Base-by-base conservation (phyloP, 805 yeast genomes). In the Kuraishia piskuri region DNA sequence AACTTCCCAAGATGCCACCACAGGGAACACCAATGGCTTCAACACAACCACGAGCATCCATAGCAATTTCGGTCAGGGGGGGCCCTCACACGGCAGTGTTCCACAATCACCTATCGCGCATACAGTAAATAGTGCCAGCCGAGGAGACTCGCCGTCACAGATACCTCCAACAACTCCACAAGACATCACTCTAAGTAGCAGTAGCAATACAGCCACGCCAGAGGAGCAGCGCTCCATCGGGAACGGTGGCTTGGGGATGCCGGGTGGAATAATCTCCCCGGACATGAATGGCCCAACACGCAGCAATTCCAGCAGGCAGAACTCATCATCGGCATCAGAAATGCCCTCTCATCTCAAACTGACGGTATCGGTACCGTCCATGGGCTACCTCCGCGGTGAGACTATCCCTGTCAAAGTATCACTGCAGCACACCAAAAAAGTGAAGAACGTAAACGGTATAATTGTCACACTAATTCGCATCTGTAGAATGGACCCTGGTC, bases 341-440 rank as follows among this genome's bases (percentile, higher is more conserved):
- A 6, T 26, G 17, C 19, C 20, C 23, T 53, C 61, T 22, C 50
- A 63, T 59, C 74, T 77, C 2, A 72, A 64, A 48, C 65, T 79
- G 45, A 61, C 73, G 3, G 77, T 82, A 6, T 72, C 73, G 25
- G 55, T 77, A 5, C 77, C 89, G 1, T 77, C 78, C 46, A 71
- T 84, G 45, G 97, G 97, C 0, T 90, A 77, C 61, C 68, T 88
- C 1, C 75, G 90, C 31, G 96, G 96, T 22, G 97, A 90, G 62
- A 63, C 76, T 1, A 79, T 91, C 0, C 94, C 96, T 0, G 77
- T 91, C 12, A 83, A 81, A 59, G 70, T 91, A 26, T 68, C 74
- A 24, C 72, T 90, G 46, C 74, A 79, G 49, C 96, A 90, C 65
- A 78, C 86, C 58, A 85, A 86, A 65, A 79, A 81, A 54, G 75